phyloP scores from a whole-genome alignment of 371 early-diverging fungal species.

The Zopfochytrium polystomum region DNA sequence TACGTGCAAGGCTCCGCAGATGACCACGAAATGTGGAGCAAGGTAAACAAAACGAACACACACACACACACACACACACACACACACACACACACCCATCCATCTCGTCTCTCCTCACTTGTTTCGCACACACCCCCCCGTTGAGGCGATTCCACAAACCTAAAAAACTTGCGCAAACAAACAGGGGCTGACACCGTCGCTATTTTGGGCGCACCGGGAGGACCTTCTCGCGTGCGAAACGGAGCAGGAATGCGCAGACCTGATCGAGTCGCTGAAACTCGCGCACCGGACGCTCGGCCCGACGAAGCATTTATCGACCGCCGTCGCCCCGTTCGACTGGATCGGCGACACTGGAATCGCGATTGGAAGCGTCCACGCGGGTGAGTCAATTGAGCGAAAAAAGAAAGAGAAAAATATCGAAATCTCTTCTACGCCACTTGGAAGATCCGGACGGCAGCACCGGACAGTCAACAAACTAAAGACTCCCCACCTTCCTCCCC shows the following conservation, averaged over 20 bases:
- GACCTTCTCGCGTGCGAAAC: conserved; percentile 48
- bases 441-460: too few species aligned
- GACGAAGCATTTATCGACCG: background rate
- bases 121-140: too few species aligned
- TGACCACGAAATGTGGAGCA: conserved; percentile 82
- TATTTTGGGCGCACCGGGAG: conserved; percentile 69
- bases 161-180: background rate
- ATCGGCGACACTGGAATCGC: conserved; percentile 59
- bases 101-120: too few species aligned
- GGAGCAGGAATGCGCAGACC: background rate
- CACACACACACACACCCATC: too few species aligned
- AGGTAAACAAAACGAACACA: conserved; percentile 45
- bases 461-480: too few species aligned
- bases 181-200: conserved; percentile 59
- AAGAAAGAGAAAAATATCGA: too few species aligned
- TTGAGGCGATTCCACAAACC: too few species aligned
- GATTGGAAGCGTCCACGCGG: conserved; percentile 55
- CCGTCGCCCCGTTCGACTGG: conserved; percentile 40
- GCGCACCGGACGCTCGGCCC: background rate
- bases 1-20: conserved; percentile 90
- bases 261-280: background rate
- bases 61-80: too few species aligned
- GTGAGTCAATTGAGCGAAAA: conserved; percentile 23
- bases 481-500: too few species aligned
- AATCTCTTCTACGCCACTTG: too few species aligned